A percentile compares a stretch with the other conserved stretches of the same genome.
Evolutionary conservation across 2,329 filamentous ascomycete species (phyloP).

Genomic region (Xylaria sp.): DNA sequence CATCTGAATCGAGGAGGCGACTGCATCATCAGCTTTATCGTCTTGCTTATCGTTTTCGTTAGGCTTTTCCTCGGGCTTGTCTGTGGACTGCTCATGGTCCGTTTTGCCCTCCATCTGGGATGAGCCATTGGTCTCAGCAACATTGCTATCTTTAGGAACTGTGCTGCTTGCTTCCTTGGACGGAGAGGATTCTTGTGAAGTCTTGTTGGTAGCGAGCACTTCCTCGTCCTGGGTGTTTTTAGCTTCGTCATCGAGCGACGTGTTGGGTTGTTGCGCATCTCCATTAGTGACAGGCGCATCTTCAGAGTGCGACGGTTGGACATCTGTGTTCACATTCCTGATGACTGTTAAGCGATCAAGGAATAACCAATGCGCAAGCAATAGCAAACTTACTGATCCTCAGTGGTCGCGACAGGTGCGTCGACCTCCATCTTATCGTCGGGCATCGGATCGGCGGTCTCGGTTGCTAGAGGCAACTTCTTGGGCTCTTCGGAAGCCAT

Average conservation of each 20-base stretch:
- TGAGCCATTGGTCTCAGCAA: constrained; percentile 19
- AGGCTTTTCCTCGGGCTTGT: not conserved
- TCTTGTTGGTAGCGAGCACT: constrained; percentile 24
- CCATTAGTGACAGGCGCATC: constrained; percentile 25
- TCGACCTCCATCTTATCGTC: constrained; percentile 45
- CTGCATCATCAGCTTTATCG: not conserved
- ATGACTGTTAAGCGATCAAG: constrained; percentile 2
- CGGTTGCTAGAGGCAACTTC: constrained; percentile 23
- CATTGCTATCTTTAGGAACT: constrained; percentile 16
- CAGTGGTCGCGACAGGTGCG: constrained; percentile 33
- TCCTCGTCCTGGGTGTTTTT: constrained; percentile 22
- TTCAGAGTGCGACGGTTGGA: constrained; percentile 17
- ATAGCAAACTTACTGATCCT: constrained; percentile 53
- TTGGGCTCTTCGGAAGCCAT: constrained; percentile 33
- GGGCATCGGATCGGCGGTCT: constrained; percentile 15
- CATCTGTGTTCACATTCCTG: constrained; percentile 23
- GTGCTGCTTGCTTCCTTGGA: constrained; percentile 11
- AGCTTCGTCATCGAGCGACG: not conserved
- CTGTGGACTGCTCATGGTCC: not conserved
- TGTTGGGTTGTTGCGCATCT: constrained; percentile 10
- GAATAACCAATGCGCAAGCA: not conserved
- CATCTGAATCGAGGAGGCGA: not conserved
- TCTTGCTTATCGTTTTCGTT: not conserved
- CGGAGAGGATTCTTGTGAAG: constrained; percentile 15
- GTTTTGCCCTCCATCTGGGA: constrained; percentile 8